phyloP scores from a whole-genome alignment of 73 alveolate genomes.

The Blepharisma stoltei region DNA sequence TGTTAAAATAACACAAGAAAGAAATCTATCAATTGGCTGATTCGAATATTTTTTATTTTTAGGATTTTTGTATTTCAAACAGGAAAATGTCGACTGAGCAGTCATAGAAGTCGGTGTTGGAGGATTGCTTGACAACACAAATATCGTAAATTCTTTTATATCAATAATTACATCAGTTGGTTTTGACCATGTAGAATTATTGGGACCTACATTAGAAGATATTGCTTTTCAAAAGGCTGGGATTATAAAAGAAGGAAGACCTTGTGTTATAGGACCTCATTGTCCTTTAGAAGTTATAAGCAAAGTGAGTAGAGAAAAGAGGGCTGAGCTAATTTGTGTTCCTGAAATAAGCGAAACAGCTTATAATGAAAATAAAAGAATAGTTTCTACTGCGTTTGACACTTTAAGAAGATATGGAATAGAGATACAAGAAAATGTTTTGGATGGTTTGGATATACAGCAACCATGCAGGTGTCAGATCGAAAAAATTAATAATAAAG shows the following conservation, averaged over 20 bases:
- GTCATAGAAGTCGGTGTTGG: conserved; percentile 89
- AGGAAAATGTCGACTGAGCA: conserved; percentile 65
- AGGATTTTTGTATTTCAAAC: conserved; percentile 59
- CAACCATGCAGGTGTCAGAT: not conserved
- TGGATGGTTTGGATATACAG: not conserved
- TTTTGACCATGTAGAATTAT: conserved; percentile 73
- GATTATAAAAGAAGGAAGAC: conserved; percentile 67
- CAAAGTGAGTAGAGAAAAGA: not conserved
- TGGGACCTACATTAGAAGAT: conserved; percentile 74
- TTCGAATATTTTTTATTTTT: conserved; percentile 60
- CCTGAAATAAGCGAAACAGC: not conserved
- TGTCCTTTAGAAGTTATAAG: not conserved
- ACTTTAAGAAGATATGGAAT: not conserved
- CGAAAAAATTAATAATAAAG: not conserved
- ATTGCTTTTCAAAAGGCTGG: conserved; percentile 83
- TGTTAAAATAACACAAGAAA: conserved; percentile 37
- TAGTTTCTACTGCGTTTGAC: not conserved
- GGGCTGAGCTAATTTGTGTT: not conserved
- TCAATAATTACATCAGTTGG: conserved; percentile 81
- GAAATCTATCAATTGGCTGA: conserved; percentile 40
- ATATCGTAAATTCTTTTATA: conserved; percentile 62
- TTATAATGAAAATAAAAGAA: conserved; percentile 1
- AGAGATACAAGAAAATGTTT: not conserved
- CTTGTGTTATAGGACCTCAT: conserved; percentile 73
- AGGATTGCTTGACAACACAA: conserved; percentile 84